Conservation (phyloP, 2,329 filamentous ascomycete genomes). For the Aspergillus uvarum region DNA sequence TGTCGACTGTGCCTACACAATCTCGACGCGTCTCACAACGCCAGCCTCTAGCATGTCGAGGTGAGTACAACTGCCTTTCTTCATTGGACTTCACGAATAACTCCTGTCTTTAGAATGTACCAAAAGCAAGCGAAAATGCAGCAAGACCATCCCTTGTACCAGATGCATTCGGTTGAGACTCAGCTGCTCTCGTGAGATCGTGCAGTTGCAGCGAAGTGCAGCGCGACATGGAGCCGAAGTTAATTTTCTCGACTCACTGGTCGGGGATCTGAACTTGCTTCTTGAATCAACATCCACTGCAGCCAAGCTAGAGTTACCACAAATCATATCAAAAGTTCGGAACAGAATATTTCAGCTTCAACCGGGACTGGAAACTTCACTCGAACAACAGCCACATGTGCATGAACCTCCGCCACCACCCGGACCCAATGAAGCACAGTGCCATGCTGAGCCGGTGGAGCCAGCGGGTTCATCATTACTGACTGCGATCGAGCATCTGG, state of each 20-base stretch:
- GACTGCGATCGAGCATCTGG: conserved; percentile 38
- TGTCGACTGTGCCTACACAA: not conserved
- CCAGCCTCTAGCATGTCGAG: not conserved
- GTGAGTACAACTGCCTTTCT: not conserved
- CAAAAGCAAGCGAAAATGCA: conserved; percentile 28
- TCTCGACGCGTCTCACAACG: not conserved
- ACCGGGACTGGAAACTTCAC: conserved; percentile 15
- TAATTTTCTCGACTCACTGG: conserved; percentile 24
- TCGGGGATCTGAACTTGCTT: conserved; percentile 21
- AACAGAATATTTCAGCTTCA: conserved; percentile 25
- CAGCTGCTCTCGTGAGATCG: conserved; percentile 26
- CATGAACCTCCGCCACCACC: not conserved
- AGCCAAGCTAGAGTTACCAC: not conserved
- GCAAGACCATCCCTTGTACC: conserved; percentile 26
- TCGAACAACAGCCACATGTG: not conserved
- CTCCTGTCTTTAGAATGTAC: conserved; percentile 22
- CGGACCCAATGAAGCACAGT: conserved; percentile 1
- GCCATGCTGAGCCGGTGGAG: conserved; percentile 16
- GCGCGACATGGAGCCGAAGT: conserved; percentile 29
- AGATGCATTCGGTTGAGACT: conserved; percentile 25
- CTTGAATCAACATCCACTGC: conserved; percentile 1
- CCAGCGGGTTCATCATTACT: conserved; percentile 28
- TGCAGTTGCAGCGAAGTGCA: conserved; percentile 25
- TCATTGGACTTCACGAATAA: not conserved
- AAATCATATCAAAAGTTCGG: conserved; percentile 10